Percentiles rank a stretch among this genome's conserved stretches.
Conservation (phyloP, 1,284 basidiomycete genomes). For the Sanguinoderma infundibulare region DNA sequence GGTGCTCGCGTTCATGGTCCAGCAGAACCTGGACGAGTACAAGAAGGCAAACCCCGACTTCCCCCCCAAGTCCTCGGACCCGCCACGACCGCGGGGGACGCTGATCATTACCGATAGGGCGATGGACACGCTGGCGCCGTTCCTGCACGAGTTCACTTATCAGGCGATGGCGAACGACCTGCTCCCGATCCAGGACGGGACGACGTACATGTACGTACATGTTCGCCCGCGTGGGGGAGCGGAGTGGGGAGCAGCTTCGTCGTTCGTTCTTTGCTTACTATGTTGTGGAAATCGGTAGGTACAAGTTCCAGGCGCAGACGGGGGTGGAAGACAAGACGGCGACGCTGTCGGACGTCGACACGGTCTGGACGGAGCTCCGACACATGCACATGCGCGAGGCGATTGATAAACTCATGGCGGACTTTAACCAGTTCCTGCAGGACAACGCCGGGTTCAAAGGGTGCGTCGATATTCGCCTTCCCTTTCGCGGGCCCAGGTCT, state of each 20-base stretch:
- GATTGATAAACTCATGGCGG: constrained; percentile 93
- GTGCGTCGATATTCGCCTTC: constrained; percentile 58
- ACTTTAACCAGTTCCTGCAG: constrained; percentile 93
- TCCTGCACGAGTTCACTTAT: constrained; percentile 98
- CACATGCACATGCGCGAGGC: constrained; percentile 99
- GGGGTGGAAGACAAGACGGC: constrained; percentile 92
- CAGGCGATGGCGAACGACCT: constrained; percentile 99
- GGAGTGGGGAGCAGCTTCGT: background rate
- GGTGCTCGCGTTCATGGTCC: constrained; percentile 83
- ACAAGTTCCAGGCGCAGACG: constrained; percentile 85
- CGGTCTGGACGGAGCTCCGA: constrained; percentile 90
- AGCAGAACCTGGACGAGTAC: constrained; percentile 83
- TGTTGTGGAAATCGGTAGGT: constrained; percentile 55
- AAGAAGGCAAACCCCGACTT: constrained; percentile 87
- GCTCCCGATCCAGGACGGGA: constrained; percentile 86
- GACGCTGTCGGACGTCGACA: constrained; percentile 83
- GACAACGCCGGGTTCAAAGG: constrained; percentile 93
- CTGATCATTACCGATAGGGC: constrained; percentile 94
- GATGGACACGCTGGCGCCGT: constrained; percentile 91
- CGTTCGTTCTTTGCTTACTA: background rate
- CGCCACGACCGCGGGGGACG: constrained; percentile 75
- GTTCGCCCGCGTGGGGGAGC: background rate
- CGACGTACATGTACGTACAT: constrained; percentile 77
- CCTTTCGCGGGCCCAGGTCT: no score
- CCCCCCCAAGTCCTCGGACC: constrained; percentile 73